A percentile compares a stretch with the other conserved stretches of the same genome.
Evolutionary conservation across 1,139 yeast genomes (phyloP).

Genomic region (Lodderomyces oxycetoniae): DNA sequence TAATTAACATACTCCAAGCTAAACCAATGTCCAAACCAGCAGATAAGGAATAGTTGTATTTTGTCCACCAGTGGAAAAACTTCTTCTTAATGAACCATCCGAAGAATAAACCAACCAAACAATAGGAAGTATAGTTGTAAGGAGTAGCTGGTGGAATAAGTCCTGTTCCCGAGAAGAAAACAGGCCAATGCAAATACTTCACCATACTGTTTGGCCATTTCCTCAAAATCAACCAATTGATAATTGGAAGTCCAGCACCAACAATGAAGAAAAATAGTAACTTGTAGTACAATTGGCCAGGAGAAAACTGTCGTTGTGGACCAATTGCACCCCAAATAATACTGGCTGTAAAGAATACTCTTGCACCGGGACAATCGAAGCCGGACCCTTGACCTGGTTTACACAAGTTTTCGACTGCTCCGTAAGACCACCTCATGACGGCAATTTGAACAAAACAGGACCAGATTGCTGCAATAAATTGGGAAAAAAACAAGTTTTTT

Average conservation of each 20-base stretch:
- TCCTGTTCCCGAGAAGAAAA: slow-evolving; percentile 46
- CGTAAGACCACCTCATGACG: slow-evolving; percentile 43
- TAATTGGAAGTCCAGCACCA: slow-evolving; percentile 34
- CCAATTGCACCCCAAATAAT: slow-evolving; percentile 48
- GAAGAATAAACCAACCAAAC: slow-evolving; percentile 30
- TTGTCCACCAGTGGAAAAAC: slow-evolving; percentile 45
- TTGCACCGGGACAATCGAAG: slow-evolving; percentile 44
- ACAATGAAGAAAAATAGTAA: slow-evolving; percentile 39
- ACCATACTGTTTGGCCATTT: slow-evolving; percentile 39
- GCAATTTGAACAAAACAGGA: slow-evolving; percentile 42
- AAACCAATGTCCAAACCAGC: slow-evolving; percentile 43
- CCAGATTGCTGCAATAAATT: slow-evolving; percentile 45
- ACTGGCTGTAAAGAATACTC: slow-evolving; percentile 43
- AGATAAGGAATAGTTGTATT: slow-evolving; percentile 38
- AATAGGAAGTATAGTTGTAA: slow-evolving; percentile 39
- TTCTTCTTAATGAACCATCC: slow-evolving; percentile 30
- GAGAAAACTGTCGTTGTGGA: slow-evolving; percentile 37
- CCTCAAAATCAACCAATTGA: slow-evolving; percentile 33
- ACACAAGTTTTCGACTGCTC: slow-evolving; percentile 47
- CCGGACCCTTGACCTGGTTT: slow-evolving; percentile 32
- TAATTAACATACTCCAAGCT: slow-evolving; percentile 38
- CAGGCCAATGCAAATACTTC: slow-evolving; percentile 45
- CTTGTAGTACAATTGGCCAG: slow-evolving; percentile 35
- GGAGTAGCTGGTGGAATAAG: slow-evolving; percentile 47
- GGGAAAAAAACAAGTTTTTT: slow-evolving; percentile 40